Percentiles rank a stretch among this genome's conserved stretches.
Conservation (phyloP, 2,329 filamentous ascomycete genomes). For the Hortaea werneckii region DNA sequence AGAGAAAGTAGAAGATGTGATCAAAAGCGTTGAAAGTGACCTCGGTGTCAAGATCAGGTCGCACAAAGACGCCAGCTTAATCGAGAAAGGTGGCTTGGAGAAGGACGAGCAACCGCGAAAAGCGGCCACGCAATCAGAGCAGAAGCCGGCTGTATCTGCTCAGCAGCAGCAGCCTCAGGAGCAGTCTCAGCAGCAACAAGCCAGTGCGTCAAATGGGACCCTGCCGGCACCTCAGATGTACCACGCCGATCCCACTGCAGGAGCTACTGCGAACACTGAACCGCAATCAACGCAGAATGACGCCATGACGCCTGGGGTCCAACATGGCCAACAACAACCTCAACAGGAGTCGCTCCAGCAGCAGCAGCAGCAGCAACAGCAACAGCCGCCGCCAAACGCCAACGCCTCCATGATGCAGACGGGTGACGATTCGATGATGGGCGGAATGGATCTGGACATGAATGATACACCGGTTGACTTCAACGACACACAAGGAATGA, state of each 20-base stretch:
- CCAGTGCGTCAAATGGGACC: background rate
- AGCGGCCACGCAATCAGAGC: background rate
- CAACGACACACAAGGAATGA: conserved; percentile 1
- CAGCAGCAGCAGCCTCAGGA: background rate
- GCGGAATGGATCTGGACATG: conserved; percentile 17
- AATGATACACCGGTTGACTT: conserved; percentile 6
- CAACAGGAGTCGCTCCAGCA: conserved; percentile 1
- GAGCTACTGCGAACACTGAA: background rate
- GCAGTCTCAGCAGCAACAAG: background rate
- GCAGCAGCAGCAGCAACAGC: conserved; percentile 1
- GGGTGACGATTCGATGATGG: conserved; percentile 12
- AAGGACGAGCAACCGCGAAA: conserved; percentile 9
- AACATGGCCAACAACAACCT: conserved; percentile 1
- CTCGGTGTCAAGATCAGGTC: conserved; percentile 55
- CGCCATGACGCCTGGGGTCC: background rate
- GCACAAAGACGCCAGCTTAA: conserved; percentile 18
- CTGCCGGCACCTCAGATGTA: background rate
- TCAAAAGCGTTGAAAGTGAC: conserved; percentile 61
- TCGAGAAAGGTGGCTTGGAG: conserved; percentile 27
- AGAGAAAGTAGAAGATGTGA: conserved; percentile 60
- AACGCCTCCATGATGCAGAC: conserved; percentile 11
- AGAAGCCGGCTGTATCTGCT: background rate
- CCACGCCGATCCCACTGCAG: background rate
- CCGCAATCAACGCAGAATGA: background rate
- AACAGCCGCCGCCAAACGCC: conserved; percentile 28